Conservation (phyloP, 345 rosid genomes). For the Arabidopsis suecica region DNA sequence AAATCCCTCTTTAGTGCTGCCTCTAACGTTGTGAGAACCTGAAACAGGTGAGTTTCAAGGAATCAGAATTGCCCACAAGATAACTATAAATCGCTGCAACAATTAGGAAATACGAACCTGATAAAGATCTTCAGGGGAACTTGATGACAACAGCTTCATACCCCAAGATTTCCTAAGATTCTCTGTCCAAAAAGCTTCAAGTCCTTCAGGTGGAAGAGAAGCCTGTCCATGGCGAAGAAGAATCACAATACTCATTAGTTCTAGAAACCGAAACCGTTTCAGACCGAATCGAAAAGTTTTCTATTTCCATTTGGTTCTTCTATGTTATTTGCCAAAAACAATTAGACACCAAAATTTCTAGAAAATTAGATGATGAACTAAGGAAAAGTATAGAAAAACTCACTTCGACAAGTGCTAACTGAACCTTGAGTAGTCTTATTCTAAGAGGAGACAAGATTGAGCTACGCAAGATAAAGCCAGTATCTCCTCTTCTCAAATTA, state of each 20-base stretch:
- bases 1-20: slow-evolving; percentile 61
- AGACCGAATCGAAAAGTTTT: background rate
- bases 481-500: slow-evolving; percentile 33
- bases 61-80: slow-evolving; percentile 17
- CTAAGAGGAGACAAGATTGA: slow-evolving; percentile 57
- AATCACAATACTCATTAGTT: slow-evolving; percentile 25
- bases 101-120: slow-evolving; percentile 53
- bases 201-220: slow-evolving; percentile 71
- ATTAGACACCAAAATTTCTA: background rate
- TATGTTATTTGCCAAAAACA: background rate
- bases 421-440: slow-evolving; percentile 67
- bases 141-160: slow-evolving; percentile 61
- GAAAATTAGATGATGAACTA: background rate
- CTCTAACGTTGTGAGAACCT: slow-evolving; percentile 74
- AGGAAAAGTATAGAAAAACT: slow-evolving; percentile 30
- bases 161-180: slow-evolving; percentile 67
- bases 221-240: slow-evolving; percentile 52
- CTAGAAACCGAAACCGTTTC: background rate
- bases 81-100: background rate
- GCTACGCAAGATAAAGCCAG: slow-evolving; percentile 35
- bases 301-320: background rate
- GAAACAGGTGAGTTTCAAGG: slow-evolving; percentile 19
- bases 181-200: slow-evolving; percentile 69
- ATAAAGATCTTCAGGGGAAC: slow-evolving; percentile 62
- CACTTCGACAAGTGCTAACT: slow-evolving; percentile 72